phyloP scores from a whole-genome alignment of 1,284 basidiomycete genomes.

The Cystobasidium slooffiae region DNA sequence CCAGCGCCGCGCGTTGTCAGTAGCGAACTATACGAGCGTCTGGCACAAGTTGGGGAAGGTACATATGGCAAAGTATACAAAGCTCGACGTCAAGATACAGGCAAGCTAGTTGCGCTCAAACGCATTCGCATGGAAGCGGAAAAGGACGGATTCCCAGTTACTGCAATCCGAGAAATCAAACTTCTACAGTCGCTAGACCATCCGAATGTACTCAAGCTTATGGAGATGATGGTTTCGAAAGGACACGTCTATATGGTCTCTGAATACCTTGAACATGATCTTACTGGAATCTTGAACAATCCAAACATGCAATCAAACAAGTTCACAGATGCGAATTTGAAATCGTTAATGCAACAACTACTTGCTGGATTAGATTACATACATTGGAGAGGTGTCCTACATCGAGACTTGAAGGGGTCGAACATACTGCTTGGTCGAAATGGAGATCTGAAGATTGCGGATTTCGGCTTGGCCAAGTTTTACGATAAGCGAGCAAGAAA shows the following conservation, averaged over 20 bases:
- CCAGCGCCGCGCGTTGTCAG: conserved; percentile 32
- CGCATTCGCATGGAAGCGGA: conserved; percentile 98
- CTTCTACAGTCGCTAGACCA: conserved; percentile 89
- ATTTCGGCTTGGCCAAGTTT: conserved; percentile 97
- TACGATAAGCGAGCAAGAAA: conserved; percentile 86
- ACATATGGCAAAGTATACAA: conserved; percentile 99
- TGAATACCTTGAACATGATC: conserved; percentile 99
- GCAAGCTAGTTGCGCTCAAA: conserved; percentile 85
- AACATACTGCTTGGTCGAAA: conserved; percentile 94
- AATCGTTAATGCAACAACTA: conserved; percentile 94
- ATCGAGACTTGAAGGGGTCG: conserved; percentile 97
- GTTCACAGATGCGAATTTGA: conserved; percentile 85
- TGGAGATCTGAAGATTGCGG: conserved; percentile 92
- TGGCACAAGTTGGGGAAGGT: conserved; percentile 95
- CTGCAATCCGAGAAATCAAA: conserved; percentile 98
- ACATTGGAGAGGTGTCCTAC: conserved; percentile 92
- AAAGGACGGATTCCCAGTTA: conserved; percentile 97
- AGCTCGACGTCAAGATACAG: conserved; percentile 78
- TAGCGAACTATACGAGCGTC: conserved; percentile 74
- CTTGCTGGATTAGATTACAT: conserved; percentile 89
- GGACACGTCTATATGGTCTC: conserved; percentile 99
- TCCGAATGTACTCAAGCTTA: conserved; percentile 82
- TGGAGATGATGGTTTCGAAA: conserved; percentile 98
- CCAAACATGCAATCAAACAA: conserved; percentile 66
- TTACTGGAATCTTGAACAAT: conserved; percentile 92